These are phyloP conservation scores for Ogataea minuta DNA, from an alignment of 805 yeast species.

Conservation along the genomic window DNA sequence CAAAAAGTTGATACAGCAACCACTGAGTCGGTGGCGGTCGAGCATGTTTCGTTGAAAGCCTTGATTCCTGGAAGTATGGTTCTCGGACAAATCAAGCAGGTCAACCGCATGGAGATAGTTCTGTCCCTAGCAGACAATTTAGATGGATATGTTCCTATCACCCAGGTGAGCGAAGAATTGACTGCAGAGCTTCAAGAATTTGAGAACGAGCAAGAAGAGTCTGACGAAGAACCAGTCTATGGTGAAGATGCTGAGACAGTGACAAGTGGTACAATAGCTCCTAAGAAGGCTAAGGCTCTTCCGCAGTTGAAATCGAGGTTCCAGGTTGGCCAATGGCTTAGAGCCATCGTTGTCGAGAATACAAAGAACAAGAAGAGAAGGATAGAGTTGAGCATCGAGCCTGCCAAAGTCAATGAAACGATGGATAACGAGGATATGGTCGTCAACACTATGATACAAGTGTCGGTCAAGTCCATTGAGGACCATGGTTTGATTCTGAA, in stretches of 20 bases:
- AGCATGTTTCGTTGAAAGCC: conserved; percentile 58
- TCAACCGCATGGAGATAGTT: conserved; percentile 61
- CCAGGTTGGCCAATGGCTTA: conserved; percentile 77
- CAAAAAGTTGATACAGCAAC: conserved; percentile 29
- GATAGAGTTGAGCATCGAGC: conserved; percentile 71
- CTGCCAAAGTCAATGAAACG: conserved; percentile 61
- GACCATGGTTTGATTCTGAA: conserved; percentile 88
- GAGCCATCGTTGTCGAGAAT: conserved; percentile 68
- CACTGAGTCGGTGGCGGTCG: conserved; percentile 46
- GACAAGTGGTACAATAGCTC: conserved; percentile 19
- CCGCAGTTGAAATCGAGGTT: conserved; percentile 60
- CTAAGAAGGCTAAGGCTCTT: conserved; percentile 38
- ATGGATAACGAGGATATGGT: conserved; percentile 60
- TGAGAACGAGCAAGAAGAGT: conserved; percentile 48
- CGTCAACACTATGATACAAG: conserved; percentile 68
- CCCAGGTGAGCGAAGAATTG: conserved; percentile 65
- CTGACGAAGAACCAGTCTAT: conserved; percentile 33
- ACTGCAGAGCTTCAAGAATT: conserved; percentile 54
- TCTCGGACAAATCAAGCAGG: conserved; percentile 69
- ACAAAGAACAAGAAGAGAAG: conserved; percentile 46
- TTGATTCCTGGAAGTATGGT: conserved; percentile 70
- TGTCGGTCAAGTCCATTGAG: conserved; percentile 73
- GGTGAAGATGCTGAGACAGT: conserved; percentile 34
- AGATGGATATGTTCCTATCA: conserved; percentile 73
- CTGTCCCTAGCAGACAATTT: conserved; percentile 79